phyloP scores from a whole-genome alignment of 2,329 filamentous ascomycete genomes.

The Ceratocystiopsis brevicomis region DNA sequence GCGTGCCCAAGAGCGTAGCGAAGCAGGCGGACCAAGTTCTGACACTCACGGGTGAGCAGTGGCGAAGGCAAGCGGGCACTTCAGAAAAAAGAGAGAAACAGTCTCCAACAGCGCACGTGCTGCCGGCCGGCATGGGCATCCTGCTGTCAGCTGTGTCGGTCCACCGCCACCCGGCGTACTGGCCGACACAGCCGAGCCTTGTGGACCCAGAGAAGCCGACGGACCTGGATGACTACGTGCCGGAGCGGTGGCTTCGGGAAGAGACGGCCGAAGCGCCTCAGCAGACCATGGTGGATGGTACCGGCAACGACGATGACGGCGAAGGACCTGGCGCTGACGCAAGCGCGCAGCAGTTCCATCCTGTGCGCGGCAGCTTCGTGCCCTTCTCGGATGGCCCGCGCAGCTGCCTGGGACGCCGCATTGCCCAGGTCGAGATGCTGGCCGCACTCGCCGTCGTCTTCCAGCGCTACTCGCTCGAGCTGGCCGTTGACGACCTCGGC shows the following conservation, averaged over 20 bases:
- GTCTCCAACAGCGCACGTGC: conserved; percentile 21
- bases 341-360: conserved; percentile 41
- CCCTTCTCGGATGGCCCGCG: conserved; percentile 40
- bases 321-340: conserved; percentile 40
- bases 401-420: conserved; percentile 36
- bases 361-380: conserved; percentile 33
- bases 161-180: conserved; percentile 54
- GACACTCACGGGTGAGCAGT: conserved; percentile 20
- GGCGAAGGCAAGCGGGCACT: no score
- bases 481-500: conserved; percentile 43
- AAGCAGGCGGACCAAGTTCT: conserved; percentile 34
- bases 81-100: conserved; percentile 25
- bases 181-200: conserved; percentile 29
- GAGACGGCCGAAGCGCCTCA: conserved; percentile 10
- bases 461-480: conserved; percentile 45
- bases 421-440: conserved; percentile 40
- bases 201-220: conserved; percentile 10
- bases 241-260: conserved; percentile 50
- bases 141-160: conserved; percentile 34
- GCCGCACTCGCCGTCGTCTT: conserved; percentile 35
- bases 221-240: conserved; percentile 50
- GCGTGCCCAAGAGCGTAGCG: conserved; percentile 49
- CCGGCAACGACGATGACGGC: conserved; percentile 32
- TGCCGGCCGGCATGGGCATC: conserved; percentile 39
- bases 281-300: conserved; percentile 11